Evolutionary conservation across 805 yeast species (phyloP).

Genomic region (Candida pseudoglaebosa): DNA sequence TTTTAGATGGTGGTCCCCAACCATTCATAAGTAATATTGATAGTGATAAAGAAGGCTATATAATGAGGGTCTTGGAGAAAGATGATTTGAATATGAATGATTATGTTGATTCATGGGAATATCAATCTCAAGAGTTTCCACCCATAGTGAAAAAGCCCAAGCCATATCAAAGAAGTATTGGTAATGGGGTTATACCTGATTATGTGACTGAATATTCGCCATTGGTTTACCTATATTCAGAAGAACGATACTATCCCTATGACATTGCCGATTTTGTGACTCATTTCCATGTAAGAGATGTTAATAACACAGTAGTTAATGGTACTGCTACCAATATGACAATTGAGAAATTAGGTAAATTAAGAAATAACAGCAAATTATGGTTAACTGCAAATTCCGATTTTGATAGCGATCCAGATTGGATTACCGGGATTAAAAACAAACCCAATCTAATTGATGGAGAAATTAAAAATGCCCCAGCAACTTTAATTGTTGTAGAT

Average conservation of each 20-base stretch:
- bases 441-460: slow-evolving; percentile 73
- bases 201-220: slow-evolving; percentile 70
- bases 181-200: slow-evolving; percentile 56
- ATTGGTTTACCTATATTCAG: slow-evolving; percentile 79
- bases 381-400: slow-evolving; percentile 67
- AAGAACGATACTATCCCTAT: slow-evolving; percentile 82
- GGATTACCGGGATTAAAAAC: slow-evolving; percentile 74
- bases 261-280: slow-evolving; percentile 67
- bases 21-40: slow-evolving; percentile 2
- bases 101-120: background rate
- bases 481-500: slow-evolving; percentile 77
- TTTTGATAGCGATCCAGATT: slow-evolving; percentile 67
- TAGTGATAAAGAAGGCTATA: slow-evolving; percentile 17
- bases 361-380: slow-evolving; percentile 29
- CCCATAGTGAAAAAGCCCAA: slow-evolving; percentile 35
- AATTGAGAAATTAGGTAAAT: slow-evolving; percentile 27
- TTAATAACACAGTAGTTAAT: slow-evolving; percentile 41
- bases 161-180: slow-evolving; percentile 32
- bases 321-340: slow-evolving; percentile 31
- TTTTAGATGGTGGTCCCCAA: background rate
- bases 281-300: slow-evolving; percentile 57
- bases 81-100: slow-evolving; percentile 7
- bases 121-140: slow-evolving; percentile 20
- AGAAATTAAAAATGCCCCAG: slow-evolving; percentile 70
- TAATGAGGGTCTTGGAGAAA: slow-evolving; percentile 16